Evolutionary conservation across 495 filamentous ascomycete genomes (phyloP), one percentile per base, ranked within the genome.

Genomic region (Aspergillus saccharolyticus): DNA sequence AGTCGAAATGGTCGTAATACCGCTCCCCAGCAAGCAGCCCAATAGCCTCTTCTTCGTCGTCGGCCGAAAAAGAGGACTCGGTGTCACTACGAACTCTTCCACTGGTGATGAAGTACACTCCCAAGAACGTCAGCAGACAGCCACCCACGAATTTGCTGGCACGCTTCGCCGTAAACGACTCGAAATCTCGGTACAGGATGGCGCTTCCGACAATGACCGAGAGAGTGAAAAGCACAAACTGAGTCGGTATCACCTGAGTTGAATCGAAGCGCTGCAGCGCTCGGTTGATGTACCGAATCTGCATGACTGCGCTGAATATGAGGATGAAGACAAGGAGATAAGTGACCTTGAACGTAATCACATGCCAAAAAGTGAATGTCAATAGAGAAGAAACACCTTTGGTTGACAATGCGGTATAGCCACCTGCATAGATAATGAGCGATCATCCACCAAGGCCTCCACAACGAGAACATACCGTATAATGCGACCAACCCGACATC

Each of bases 351-450:
- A 91, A 97, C 7, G 92, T 88, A 55, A 97, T 85, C 8, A 88
- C 88, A 55, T 86, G 85, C 78, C 91, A 90, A 18, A 96, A 79
- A 1, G 87, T 94, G 22, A 88, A 90, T 3, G 93, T 96, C 44
- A 98, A 80, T 68, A 98, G 84, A 0, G 94, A 97, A 4, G 94
- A 92, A 17, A 98, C 89, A 56, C 94, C 94, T 69, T 97, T 98
- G 39, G 94, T 98, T 6, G 93, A 90, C 14, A 98, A 81, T 42
- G 89, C 94, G 10, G 94, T 98, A 73, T 97, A 98, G 53, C 89
- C 94, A 52, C 91, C 90, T 92, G 54, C 43, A 43, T 28, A 25
- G 14, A 12, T 7, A 21, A 39, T 76, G 44, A 75, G 77, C 67
- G 66, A 67, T 57, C 24, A 39, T 53, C 44, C 51, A 21, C 54